phyloP scores from a whole-genome alignment of 768 basidiomycete species.

The Boletus vermiculosoides region DNA sequence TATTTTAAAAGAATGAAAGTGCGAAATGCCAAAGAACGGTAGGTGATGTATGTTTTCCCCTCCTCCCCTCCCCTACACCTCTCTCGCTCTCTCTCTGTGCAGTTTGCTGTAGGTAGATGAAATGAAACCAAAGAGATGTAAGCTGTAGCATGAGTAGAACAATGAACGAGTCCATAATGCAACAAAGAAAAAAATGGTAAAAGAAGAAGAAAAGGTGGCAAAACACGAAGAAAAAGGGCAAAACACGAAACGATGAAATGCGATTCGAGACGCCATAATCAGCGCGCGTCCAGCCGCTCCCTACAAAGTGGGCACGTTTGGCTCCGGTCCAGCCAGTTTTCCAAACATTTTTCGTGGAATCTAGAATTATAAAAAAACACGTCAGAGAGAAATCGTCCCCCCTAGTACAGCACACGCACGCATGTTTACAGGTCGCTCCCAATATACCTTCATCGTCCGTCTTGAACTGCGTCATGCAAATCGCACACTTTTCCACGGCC shows the following conservation, averaged over 20 bases:
- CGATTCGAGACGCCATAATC: background rate
- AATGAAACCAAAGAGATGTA: conserved; percentile 4
- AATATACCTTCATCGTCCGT: conserved; percentile 54
- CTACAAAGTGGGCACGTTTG: conserved; percentile 68
- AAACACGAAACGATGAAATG: background rate
- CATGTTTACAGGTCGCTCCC: conserved; percentile 59
- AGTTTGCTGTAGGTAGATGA: conserved; percentile 7
- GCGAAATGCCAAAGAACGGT: conserved; percentile 12
- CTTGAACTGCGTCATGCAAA: conserved; percentile 72
- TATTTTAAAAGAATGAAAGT: conserved; percentile 28
- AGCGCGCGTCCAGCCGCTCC: conserved; percentile 38
- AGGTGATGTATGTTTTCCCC: conserved; percentile 9
- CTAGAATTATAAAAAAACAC: conserved; percentile 17
- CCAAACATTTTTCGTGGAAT: conserved; percentile 65
- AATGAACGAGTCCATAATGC: conserved; percentile 16
- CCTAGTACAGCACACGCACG: conserved; percentile 31
- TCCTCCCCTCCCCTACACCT: background rate
- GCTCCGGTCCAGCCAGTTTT: conserved; percentile 58
- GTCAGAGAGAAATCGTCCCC: background rate
- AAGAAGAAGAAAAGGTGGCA: background rate
- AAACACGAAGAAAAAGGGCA: background rate
- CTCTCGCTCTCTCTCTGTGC: background rate
- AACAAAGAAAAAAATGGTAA: background rate
- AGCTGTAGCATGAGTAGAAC: conserved; percentile 12
- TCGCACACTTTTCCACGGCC: conserved; percentile 66